Evolutionary conservation across 768 basidiomycete genomes (phyloP).

Genomic region (Trametes elegans): DNA sequence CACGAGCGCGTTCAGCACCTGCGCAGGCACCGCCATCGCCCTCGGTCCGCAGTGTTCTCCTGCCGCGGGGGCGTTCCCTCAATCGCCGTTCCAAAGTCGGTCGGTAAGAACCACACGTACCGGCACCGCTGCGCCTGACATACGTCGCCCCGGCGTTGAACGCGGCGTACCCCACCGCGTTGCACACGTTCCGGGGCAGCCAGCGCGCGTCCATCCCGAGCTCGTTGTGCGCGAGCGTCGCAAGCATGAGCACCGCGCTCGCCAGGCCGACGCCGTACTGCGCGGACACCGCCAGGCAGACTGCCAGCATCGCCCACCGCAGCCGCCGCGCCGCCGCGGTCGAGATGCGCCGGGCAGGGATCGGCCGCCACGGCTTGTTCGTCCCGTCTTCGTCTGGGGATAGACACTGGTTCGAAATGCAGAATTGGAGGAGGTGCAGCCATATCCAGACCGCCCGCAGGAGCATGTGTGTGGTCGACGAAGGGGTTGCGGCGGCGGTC

Average conservation of each 20-base stretch:
- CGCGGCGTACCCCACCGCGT: constrained; percentile 32
- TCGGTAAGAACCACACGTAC: neutral
- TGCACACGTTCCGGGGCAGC: constrained; percentile 32
- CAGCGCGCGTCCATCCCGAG: constrained; percentile 26
- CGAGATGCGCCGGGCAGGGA: constrained; percentile 36
- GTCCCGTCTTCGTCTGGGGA: constrained; percentile 30
- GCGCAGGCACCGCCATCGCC: neutral
- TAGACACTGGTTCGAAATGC: constrained; percentile 34
- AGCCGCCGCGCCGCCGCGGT: constrained; percentile 21
- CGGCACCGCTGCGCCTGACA: constrained; percentile 24
- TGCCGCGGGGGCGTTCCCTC: neutral
- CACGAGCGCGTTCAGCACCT: constrained; percentile 5
- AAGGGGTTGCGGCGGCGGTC: constrained; percentile 14
- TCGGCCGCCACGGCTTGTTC: constrained; percentile 38
- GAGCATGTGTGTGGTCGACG: neutral
- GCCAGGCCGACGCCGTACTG: constrained; percentile 13
- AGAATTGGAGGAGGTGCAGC: constrained; percentile 34
- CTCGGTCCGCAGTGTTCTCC: neutral
- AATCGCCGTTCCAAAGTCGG: neutral
- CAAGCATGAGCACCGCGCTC: constrained; percentile 25
- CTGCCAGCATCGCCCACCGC: constrained; percentile 33
- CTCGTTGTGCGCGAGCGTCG: constrained; percentile 33
- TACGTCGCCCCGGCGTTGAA: constrained; percentile 36
- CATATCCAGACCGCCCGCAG: constrained; percentile 28
- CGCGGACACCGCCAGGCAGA: constrained; percentile 27